A percentile compares a stretch with the other conserved stretches of the same genome.
Evolutionary conservation across 306 rosid species (phyloP).

Genomic region (Comarum palustre): DNA sequence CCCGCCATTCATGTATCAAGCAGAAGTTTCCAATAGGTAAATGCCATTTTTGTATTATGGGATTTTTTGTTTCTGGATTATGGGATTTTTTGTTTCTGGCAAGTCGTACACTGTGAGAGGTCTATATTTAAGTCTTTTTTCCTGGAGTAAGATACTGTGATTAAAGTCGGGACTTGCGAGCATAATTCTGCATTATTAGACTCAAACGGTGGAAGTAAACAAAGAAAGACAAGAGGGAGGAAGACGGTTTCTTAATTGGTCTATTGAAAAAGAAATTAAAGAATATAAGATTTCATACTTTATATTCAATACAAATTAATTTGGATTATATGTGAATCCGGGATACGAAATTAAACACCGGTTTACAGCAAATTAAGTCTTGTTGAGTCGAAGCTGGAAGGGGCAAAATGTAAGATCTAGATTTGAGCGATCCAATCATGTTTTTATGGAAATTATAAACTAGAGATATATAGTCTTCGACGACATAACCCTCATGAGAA

Average conservation of each 20-base stretch:
- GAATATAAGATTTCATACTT: not conserved
- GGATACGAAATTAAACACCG: not conserved
- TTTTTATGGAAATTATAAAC: not conserved
- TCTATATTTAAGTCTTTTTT: not conserved
- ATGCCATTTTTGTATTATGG: not conserved
- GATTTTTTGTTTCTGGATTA: not conserved
- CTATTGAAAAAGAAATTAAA: not conserved
- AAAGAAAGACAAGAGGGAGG: not conserved
- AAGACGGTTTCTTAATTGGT: not conserved
- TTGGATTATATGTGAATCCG: not conserved
- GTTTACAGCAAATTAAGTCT: not conserved
- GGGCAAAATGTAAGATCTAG: not conserved
- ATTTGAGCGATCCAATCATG: not conserved
- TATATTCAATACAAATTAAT: not conserved
- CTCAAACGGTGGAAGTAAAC: not conserved
- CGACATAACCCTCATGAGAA: too few relatives aligned
- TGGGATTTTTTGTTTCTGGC: not conserved
- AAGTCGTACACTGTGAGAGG: not conserved
- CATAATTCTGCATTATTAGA: not conserved
- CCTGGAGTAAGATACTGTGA: not conserved
- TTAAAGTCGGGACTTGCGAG: not conserved
- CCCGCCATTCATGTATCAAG: not conserved
- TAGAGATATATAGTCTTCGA: not conserved
- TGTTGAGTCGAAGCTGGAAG: not conserved
- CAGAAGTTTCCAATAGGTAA: not conserved